Evolutionary conservation across 2,329 filamentous ascomycete genomes (phyloP).

Genomic region (Thielaviopsis euricoi): DNA sequence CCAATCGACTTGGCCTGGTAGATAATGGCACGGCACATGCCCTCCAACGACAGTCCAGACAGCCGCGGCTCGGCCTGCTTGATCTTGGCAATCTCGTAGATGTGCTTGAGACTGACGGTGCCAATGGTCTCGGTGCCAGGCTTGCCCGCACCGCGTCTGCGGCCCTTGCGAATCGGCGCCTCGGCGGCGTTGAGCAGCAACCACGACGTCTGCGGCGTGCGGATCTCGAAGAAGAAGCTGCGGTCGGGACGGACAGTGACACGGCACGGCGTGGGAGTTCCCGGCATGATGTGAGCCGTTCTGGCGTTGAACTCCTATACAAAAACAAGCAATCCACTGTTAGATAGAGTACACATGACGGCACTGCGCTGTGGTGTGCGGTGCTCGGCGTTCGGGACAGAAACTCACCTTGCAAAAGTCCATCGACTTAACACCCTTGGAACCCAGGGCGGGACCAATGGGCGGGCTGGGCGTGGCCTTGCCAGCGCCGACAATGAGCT

Average conservation of each 20-base stretch:
- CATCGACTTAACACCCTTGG: slow-evolving; percentile 97
- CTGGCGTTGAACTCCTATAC: slow-evolving; percentile 87
- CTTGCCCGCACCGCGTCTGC: slow-evolving; percentile 59
- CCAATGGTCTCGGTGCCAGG: slow-evolving; percentile 68
- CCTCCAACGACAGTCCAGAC: slow-evolving; percentile 53
- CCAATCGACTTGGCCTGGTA: slow-evolving; percentile 62
- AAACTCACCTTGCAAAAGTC: slow-evolving; percentile 85
- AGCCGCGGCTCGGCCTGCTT: slow-evolving; percentile 67
- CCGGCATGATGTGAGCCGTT: slow-evolving; percentile 66
- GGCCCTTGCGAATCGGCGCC: slow-evolving; percentile 57
- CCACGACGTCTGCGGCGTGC: slow-evolving; percentile 87
- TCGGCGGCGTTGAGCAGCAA: slow-evolving; percentile 73
- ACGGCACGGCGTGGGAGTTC: slow-evolving; percentile 77
- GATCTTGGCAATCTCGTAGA: slow-evolving; percentile 96
- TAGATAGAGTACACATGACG: neutral
- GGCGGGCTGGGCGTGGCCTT: slow-evolving; percentile 90
- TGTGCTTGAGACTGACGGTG: slow-evolving; percentile 77
- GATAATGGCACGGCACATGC: slow-evolving; percentile 58
- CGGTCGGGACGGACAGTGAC: slow-evolving; percentile 87
- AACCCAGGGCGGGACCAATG: slow-evolving; percentile 88
- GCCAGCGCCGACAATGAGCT: slow-evolving; percentile 91
- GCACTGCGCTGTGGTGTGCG: neutral
- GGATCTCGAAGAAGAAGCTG: slow-evolving; percentile 81
- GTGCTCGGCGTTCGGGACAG: neutral
- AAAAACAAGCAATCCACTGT: slow-evolving; percentile 6